Evolutionary conservation across 352 stramenopile species (phyloP).

Genomic region (Phytopythium montanum): DNA sequence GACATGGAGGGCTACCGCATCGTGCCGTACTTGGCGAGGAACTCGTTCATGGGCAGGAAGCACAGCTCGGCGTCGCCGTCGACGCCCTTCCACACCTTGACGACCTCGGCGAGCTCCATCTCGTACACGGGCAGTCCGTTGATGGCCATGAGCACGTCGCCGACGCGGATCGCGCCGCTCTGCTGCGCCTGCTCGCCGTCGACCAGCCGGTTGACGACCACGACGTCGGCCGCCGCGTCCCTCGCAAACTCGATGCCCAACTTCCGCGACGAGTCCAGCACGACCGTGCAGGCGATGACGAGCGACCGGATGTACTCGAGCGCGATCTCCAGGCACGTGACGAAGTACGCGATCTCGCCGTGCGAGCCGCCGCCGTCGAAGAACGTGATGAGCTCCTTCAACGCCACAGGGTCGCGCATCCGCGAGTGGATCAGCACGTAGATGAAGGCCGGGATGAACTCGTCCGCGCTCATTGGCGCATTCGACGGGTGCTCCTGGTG

Average conservation of each 20-base stretch:
- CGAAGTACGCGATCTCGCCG: slow-evolving; percentile 84
- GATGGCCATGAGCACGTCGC: slow-evolving; percentile 75
- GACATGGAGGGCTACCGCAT: neutral
- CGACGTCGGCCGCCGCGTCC: slow-evolving; percentile 40
- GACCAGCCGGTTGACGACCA: slow-evolving; percentile 57
- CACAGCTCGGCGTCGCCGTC: slow-evolving; percentile 78
- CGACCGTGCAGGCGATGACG: slow-evolving; percentile 74
- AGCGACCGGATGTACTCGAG: slow-evolving; percentile 87
- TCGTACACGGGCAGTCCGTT: slow-evolving; percentile 81
- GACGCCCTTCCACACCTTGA: slow-evolving; percentile 63
- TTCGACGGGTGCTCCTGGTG: slow-evolving; percentile 66
- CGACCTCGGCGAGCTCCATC: slow-evolving; percentile 72
- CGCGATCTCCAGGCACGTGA: slow-evolving; percentile 85
- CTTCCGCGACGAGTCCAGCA: slow-evolving; percentile 59
- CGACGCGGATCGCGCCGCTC: slow-evolving; percentile 49
- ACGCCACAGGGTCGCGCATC: slow-evolving; percentile 57
- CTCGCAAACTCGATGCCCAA: slow-evolving; percentile 78
- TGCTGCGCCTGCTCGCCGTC: slow-evolving; percentile 59
- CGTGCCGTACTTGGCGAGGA: slow-evolving; percentile 55
- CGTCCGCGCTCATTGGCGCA: slow-evolving; percentile 79
- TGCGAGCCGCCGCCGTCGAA: slow-evolving; percentile 66
- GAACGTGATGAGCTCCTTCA: slow-evolving; percentile 80
- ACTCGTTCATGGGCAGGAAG: slow-evolving; percentile 74
- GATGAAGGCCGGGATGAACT: slow-evolving; percentile 88
- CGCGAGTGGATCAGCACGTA: slow-evolving; percentile 81